Conservation (phyloP, 108 stramenopile genomes). For the Schizochytrium sp. region DNA sequence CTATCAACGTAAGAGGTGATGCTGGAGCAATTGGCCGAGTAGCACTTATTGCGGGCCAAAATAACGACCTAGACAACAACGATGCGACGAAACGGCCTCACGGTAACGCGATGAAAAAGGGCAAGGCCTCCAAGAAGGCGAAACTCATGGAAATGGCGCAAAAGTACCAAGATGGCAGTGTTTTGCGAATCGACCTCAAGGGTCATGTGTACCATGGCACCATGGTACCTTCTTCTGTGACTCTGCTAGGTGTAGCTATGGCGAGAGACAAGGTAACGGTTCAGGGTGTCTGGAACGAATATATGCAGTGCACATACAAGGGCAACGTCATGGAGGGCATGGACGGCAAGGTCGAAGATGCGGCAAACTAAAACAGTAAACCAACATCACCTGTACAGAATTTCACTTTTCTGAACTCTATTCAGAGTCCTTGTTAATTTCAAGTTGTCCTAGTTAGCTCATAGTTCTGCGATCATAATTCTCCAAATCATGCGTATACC, state of each 20-base stretch:
- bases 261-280: not conserved
- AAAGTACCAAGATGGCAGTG: constrained; percentile 2
- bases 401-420: too few relatives aligned
- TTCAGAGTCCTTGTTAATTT: too few relatives aligned
- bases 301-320: constrained; percentile 31
- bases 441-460: too few relatives aligned
- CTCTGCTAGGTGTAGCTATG: constrained; percentile 22
- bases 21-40: constrained; percentile 48
- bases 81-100: not conserved
- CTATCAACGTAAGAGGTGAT: constrained; percentile 21
- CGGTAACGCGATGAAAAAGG: not conserved
- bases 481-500: too few relatives aligned
- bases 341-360: not conserved
- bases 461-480: too few relatives aligned
- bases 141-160: constrained; percentile 6
- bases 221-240: constrained; percentile 23
- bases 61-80: not conserved
- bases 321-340: constrained; percentile 28
- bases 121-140: not conserved
- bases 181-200: constrained; percentile 39
- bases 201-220: constrained; percentile 40
- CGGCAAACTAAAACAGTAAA: too few relatives aligned
- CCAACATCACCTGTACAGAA: too few relatives aligned
- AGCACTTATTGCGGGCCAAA: not conserved
- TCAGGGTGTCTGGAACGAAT: constrained; percentile 36